Evolutionary conservation across 139 green algal genomes (phyloP), one percentile per base, ranked within the genome.

Genomic region (Chlamydomonas sp.): DNA sequence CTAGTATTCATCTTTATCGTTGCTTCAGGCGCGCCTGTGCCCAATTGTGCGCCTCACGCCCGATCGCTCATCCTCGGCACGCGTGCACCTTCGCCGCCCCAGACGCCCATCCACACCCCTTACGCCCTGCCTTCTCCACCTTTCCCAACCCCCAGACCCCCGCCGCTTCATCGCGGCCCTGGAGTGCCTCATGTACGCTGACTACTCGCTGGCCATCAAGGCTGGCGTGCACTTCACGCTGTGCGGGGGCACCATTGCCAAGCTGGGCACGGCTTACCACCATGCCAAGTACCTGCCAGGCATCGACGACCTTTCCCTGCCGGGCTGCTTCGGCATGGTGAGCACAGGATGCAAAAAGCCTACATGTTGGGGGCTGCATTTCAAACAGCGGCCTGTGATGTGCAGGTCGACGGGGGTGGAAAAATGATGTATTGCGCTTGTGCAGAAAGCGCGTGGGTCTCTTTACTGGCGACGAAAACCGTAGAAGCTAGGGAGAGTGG

Each of bases 121-220:
- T 5, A 18, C 57, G 75, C 20, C 6, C 17, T n/a, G 63, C 58
- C 3, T 10, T 5, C 58, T 49, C 57, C 67, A 3, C 31, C 49
- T 71, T 60, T n/a, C 17, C 1, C n/a, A 1, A 58, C 9, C 0
- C 91, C 75, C 90, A 95, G 95, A 97, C 67, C 93, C 95, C 0
- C 91, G 92, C 49, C 91, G 92, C 59, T 97, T 97, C 92, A 93
- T 95, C 85, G 93, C 94, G 0, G 92, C 90, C 1, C 89, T 97
- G 17, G 96, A 98, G 90, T 94, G 83, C 74, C 89, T 98, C 5
- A 91, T 90, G 69, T 96, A 93, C 57, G 93, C 83, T 62, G 97
- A 99, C 90, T 98, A 99, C 92, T 95, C 88, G 18, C 85, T 98
- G 87, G 93, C 90, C 73, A 98, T 99, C 91, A 99, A 99, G 75